Evolutionary conservation across 2,329 filamentous ascomycete genomes (phyloP), one percentile per base, ranked within the genome.

Genomic region (Diaporthe vaccinii): DNA sequence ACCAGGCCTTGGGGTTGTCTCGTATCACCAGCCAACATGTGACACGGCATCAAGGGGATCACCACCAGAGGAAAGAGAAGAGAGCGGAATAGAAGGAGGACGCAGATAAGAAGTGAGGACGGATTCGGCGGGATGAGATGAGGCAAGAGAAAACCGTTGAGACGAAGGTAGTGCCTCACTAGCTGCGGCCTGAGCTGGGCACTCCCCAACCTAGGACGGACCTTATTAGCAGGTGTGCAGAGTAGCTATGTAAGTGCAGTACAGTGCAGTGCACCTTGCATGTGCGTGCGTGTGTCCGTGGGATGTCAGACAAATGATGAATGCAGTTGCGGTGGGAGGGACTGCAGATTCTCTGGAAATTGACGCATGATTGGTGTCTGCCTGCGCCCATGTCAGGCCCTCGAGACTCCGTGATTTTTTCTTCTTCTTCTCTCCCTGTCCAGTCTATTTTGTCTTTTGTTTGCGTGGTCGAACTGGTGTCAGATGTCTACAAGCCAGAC

Each of bases 141-240:
- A 59, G 36, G 69, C 53, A 61, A 61, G 55, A 41, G 22, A 72
- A 59, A 71, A 71, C 51, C 41, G 68, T 71, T 71, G 68, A 71
- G 68, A 59, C 46, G 51, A 53, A 55, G 46, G 65, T 39, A 28
- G 68, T 28, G 71, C 58, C 58, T 69, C 22, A 22, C 65, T 65
- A 65, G 71, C 70, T 44, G 70, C 58, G 25, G 58, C 58, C 12
- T 22, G 15, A 51, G 55, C 41, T 53, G 70, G 61, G 61, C n/a
- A 65, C 36, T 34, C 55, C 49, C 71, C 58, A 62, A 55, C 58
- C 71, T 22, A 36, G 36, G 25, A 22, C 46, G 34, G 34, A 72
- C n/a, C 62, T 49, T n/a, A 4, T 31, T 34, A 51, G 41, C 41
- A 65, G 25, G 61, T 44, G 61, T 25, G 69, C 15, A 39, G 17